A percentile compares a stretch with the other conserved stretches of the same genome.
Conservation (phyloP, 257 asterid genomes). For the Fraxinus anomala region DNA sequence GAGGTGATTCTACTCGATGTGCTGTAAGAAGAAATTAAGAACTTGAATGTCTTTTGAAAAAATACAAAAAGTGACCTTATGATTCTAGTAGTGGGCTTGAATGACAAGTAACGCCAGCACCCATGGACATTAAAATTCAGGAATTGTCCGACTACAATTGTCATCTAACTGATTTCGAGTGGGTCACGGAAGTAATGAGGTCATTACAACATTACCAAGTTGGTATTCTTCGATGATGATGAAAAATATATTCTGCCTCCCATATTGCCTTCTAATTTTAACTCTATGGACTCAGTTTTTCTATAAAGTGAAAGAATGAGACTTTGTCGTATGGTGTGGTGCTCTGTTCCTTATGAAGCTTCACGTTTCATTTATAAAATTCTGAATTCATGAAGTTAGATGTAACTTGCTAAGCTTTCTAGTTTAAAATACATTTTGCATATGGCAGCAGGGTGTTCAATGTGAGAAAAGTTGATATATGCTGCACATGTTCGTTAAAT, state of each 20-base stretch:
- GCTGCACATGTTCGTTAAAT: background rate
- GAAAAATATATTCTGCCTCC: background rate
- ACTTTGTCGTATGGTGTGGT: slow-evolving; percentile 1
- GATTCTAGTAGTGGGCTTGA: background rate
- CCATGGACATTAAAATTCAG: background rate
- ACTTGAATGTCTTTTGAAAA: no score
- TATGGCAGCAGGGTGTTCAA: no score
- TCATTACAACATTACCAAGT: background rate
- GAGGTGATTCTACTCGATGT: background rate
- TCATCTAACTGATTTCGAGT: no score
- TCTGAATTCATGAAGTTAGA: background rate
- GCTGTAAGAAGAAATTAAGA: background rate
- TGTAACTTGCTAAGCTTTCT: background rate
- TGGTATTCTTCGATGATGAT: background rate
- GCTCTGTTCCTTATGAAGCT: background rate
- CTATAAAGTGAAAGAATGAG: background rate
- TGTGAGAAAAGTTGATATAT: background rate
- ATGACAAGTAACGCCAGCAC: background rate
- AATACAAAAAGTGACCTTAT: no score
- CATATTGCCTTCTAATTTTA: background rate
- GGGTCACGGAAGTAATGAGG: background rate
- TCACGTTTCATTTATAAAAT: background rate
- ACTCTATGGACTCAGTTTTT: background rate
- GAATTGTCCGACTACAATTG: background rate
- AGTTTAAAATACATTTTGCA: background rate